Evolutionary conservation across 208 protist genomes (phyloP), one percentile per base, ranked within the genome.

Genomic region (Acanthamoeba lugdunensis): DNA sequence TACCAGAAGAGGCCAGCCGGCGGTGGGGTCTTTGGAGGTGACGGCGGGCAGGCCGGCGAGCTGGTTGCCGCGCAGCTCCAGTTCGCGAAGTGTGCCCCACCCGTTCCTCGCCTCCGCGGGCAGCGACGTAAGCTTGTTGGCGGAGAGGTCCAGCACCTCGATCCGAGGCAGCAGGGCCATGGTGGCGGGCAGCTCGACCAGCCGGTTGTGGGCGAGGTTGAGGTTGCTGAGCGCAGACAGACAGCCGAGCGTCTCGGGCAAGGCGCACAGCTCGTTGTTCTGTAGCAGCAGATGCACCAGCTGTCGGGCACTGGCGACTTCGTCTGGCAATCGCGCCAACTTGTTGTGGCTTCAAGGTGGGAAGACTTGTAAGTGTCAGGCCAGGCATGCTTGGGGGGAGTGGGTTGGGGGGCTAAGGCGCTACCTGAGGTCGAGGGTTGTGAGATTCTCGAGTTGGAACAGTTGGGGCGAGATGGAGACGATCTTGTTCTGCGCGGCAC

Each of bases 181-280:
- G 9, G 25, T n/a, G 45, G 81, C 25, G 45, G 81, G 81, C 81
- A 89, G 30, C 52, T 30, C 4, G 3, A 23, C 25, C 25, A 89
- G 52, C n/a, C 6, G 48, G 54, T 89, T 89, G 81, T 89, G 52
- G 21, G 81, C 4, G 50, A 89, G 81, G 81, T 89, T 89, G 52
- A 58, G 30, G 50, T 21, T 33, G 41, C 18, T 65, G 81, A 89
- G 81, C 8, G 81, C 81, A 8, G 81, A 23, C 30, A 89, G 50
- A 7, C 56, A 25, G 54, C 81, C 81, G 11, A 89, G n/a, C 48
- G 25, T n/a, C 3, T 48, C 56, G 23, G 81, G 81, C 50, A 89
- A 23, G 11, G 1, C 5, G 50, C 6, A 14, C 48, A 89, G 54
- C 81, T 89, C 56, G 54, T 89, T 89, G 81, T 67, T 21, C 4